These are phyloP conservation scores for Vanilla planifolia DNA, from an alignment of 106 monocot species.

Conservation along the genomic window DNA sequence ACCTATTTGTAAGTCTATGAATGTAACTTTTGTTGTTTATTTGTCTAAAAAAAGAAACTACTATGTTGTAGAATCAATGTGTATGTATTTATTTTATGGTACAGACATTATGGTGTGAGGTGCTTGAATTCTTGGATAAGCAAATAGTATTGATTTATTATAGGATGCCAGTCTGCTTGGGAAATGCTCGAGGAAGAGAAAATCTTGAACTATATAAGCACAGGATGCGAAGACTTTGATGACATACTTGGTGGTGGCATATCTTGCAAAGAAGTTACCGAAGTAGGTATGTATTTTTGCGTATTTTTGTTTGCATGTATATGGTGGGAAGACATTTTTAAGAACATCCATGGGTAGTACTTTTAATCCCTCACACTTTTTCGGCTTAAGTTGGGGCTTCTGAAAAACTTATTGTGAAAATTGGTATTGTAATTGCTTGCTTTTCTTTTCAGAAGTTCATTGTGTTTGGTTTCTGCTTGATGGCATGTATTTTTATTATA, in stretches of 20 bases:
- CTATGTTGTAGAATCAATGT: background rate
- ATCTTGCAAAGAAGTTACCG: conserved; percentile 90
- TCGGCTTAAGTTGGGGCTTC: background rate
- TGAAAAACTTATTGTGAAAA: background rate
- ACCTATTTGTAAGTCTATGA: background rate
- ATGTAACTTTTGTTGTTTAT: background rate
- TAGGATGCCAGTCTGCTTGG: conserved; percentile 88
- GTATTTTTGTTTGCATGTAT: background rate
- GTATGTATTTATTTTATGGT: background rate
- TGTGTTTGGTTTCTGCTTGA: background rate
- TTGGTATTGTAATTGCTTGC: background rate
- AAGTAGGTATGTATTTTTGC: conserved; percentile 55
- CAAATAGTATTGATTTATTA: background rate
- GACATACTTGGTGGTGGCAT: conserved; percentile 89
- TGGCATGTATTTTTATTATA: background rate
- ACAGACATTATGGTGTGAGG: background rate
- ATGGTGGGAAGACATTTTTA: background rate
- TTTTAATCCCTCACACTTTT: background rate
- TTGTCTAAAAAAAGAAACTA: background rate
- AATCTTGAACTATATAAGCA: conserved; percentile 59
- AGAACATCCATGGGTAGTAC: background rate
- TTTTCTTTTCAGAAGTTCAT: background rate
- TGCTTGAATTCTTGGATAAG: background rate
- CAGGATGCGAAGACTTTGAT: conserved; percentile 74
- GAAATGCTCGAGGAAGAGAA: conserved; percentile 90